Evolutionary conservation across 495 filamentous ascomycete genomes (phyloP).

Genomic region (Aspergillus asperescens): DNA sequence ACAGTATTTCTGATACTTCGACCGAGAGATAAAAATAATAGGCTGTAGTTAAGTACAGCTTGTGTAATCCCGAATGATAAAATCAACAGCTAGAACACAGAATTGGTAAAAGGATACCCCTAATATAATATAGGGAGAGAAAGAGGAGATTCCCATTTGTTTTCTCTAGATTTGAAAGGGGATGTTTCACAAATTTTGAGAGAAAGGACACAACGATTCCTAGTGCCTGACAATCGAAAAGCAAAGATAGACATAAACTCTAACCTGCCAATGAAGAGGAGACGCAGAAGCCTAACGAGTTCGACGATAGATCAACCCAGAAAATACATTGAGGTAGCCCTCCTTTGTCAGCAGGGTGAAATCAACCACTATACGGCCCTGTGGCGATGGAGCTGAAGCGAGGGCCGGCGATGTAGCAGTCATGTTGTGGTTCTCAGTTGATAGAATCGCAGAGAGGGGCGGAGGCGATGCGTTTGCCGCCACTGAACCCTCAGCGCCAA

Average conservation of each 20-base stretch:
- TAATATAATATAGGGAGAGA: background rate
- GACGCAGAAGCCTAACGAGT: conserved; percentile 20
- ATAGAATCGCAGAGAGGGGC: conserved; percentile 27
- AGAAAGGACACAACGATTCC: conserved; percentile 8
- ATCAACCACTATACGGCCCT: conserved; percentile 38
- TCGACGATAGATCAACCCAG: conserved; percentile 38
- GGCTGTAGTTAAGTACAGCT: background rate
- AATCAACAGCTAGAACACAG: background rate
- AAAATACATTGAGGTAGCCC: conserved; percentile 44
- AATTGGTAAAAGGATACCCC: background rate
- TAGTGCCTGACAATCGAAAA: background rate
- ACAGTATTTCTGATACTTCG: background rate
- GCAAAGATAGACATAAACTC: background rate
- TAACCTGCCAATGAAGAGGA: background rate
- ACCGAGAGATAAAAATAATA: background rate
- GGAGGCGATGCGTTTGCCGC: conserved; percentile 32
- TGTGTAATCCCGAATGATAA: background rate
- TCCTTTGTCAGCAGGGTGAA: conserved; percentile 43
- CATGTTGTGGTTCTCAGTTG: conserved; percentile 23
- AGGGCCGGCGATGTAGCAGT: conserved; percentile 30
- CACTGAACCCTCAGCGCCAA: conserved; percentile 42
- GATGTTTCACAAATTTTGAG: background rate
- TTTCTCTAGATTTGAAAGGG: background rate
- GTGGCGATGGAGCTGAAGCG: conserved; percentile 22
- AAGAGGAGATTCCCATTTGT: background rate